A percentile compares a stretch with the other conserved stretches of the same genome.
Evolutionary conservation across 2,329 filamentous ascomycete species (phyloP).

Genomic region (Huntiella savannae): DNA sequence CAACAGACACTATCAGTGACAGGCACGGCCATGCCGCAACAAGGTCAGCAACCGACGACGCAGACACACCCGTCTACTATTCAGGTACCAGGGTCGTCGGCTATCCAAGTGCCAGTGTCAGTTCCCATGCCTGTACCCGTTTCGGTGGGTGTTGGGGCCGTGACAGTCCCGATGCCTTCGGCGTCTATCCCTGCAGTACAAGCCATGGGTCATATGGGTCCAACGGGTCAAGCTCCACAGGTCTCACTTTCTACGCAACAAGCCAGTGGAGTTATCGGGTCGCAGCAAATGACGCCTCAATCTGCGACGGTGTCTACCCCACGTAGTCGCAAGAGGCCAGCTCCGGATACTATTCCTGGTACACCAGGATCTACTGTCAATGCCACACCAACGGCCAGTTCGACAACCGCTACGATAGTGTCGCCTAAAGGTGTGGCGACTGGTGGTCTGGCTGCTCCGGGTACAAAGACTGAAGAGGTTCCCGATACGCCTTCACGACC

Average conservation of each 20-base stretch:
- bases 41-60: conserved; percentile 1
- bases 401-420: conserved; percentile 15
- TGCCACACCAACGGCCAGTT: conserved; percentile 19
- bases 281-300: conserved; percentile 22
- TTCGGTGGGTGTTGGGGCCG: neutral
- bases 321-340: conserved; percentile 25
- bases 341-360: conserved; percentile 20
- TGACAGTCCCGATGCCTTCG: neutral
- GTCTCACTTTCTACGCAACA: neutral
- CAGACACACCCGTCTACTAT: conserved; percentile 1
- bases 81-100: conserved; percentile 14
- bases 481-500: conserved; percentile 12
- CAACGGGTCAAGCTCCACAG: too few relatives aligned
- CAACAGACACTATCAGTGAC: conserved; percentile 20
- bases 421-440: conserved; percentile 15
- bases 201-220: too few relatives aligned
- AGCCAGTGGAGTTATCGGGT: conserved; percentile 14
- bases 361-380: conserved; percentile 11
- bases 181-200: too few relatives aligned
- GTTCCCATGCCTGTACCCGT: neutral
- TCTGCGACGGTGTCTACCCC: conserved; percentile 11
- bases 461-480: conserved; percentile 10
- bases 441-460: conserved; percentile 16
- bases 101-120: conserved; percentile 13
- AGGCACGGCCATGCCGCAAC: conserved; percentile 21